Evolutionary conservation across 139 green algal species (phyloP), one percentile per base, ranked within the genome.

Genomic region (Eudorina sp.): DNA sequence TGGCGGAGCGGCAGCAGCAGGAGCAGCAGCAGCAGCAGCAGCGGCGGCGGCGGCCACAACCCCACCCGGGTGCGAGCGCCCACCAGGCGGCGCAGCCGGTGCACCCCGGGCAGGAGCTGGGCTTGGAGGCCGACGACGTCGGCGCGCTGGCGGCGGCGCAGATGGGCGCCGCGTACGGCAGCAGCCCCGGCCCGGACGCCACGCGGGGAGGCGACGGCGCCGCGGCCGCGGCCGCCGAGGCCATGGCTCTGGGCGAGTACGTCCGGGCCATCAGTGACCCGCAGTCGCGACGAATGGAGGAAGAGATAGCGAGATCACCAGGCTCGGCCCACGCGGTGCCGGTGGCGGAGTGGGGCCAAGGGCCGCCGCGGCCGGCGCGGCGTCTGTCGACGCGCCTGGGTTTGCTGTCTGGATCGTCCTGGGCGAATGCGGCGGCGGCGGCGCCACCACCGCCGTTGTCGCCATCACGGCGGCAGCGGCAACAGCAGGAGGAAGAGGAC

Each of bases 221-320:
- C 72, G 72, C 43, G 11, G 74, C 27, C 74, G n/a, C 2, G 46
- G 46, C 43, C 2, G 29, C 46, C 11, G 74, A 51, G 2, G 46
- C 62, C 29, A 6, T 55, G 4, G 70, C 19, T 7, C 40, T 36
- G 1, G 38, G 25, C 11, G 70, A 36, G 0, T 83, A 69, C 48
- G 14, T 68, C 3, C 51, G 75, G 25, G 51, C 75, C n/a, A 83
- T 83, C 75, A 83, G 75, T 31, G 75, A 83, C 23, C 75, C 73
- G 27, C 31, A 48, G 66, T 27, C 31, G 4, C 66, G 31, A 23
- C 14, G 66, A 9, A 14, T 21, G 34, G 66, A 48, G 51, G 51
- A 13, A 16, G 51, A 58, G 51, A 16, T 58, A 58, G 51, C 51
- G 51, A 16, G 51, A 16, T 13, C 51, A 13, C 51, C 58, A 68